Percentiles rank a stretch among this genome's conserved stretches.
phyloP scores from a whole-genome alignment of 345 rosid genomes.

The Salix koriyanagi region DNA sequence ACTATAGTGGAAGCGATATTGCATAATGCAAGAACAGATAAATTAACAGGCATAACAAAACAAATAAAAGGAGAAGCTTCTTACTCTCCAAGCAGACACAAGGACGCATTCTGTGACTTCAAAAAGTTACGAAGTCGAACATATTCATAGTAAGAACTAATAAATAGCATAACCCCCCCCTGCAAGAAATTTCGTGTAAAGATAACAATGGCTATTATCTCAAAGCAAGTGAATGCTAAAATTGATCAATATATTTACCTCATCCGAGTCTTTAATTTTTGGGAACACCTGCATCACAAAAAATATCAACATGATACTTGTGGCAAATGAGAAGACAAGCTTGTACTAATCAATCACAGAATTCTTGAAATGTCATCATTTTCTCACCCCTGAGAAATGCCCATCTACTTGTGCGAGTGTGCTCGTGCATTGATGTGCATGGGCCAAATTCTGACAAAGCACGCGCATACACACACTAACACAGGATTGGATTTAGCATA shows the following conservation, averaged over 20 bases:
- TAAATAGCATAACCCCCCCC: slow-evolving; percentile 89
- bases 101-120: slow-evolving; percentile 82
- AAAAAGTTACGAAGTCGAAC: slow-evolving; percentile 77
- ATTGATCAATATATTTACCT: slow-evolving; percentile 41
- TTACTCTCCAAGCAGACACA: slow-evolving; percentile 88
- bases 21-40: neutral
- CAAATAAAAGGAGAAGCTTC: slow-evolving; percentile 20
- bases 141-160: slow-evolving; percentile 80
- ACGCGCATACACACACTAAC: no score
- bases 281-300: slow-evolving; percentile 74
- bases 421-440: no score
- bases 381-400: neutral
- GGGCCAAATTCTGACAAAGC: no score
- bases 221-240: neutral
- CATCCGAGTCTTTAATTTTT: slow-evolving; percentile 77
- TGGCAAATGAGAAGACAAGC: neutral
- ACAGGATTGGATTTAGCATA: no score
- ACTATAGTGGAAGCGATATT: neutral
- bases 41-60: neutral
- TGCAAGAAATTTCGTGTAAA: slow-evolving; percentile 12
- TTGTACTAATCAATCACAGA: neutral
- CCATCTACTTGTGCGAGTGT: neutral
- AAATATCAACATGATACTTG: slow-evolving; percentile 14
- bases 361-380: neutral
- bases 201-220: neutral